Conservation (phyloP, 768 basidiomycete species). For the Suillus decipiens region DNA sequence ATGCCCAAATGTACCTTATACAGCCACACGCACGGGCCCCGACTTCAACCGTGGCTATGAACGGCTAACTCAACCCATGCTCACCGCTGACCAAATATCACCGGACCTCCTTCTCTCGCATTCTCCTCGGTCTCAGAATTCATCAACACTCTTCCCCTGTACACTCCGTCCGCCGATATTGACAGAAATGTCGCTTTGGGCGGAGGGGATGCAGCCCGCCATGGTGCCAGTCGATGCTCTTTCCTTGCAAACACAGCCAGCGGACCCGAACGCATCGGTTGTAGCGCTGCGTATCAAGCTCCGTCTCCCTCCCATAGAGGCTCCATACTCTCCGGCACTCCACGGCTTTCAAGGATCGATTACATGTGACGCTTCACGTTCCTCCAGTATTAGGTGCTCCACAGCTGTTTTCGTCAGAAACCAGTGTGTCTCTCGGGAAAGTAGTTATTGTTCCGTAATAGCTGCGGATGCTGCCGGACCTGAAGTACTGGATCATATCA, state of each 20-base stretch:
- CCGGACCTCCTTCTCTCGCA: constrained; percentile 30
- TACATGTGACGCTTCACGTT: constrained; percentile 55
- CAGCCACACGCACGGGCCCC: constrained; percentile 22
- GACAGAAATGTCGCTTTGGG: constrained; percentile 52
- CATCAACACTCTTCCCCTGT: constrained; percentile 28
- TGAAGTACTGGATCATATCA: constrained; percentile 47
- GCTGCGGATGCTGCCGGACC: constrained; percentile 49
- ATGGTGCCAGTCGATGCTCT: constrained; percentile 60
- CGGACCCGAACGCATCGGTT: constrained; percentile 38
- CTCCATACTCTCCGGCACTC: constrained; percentile 52
- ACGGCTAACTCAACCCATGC: constrained; percentile 3
- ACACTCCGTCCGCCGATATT: constrained; percentile 37
- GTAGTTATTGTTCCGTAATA: constrained; percentile 37
- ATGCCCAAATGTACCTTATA: constrained; percentile 27
- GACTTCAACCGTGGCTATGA: constrained; percentile 13
- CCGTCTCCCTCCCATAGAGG: constrained; percentile 54
- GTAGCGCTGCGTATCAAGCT: constrained; percentile 59
- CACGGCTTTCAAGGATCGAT: constrained; percentile 66
- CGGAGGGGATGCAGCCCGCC: constrained; percentile 70
- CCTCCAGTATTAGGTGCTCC: constrained; percentile 57
- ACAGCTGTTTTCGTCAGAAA: constrained; percentile 59
- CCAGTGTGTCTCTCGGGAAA: constrained; percentile 54
- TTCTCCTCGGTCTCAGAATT: constrained; percentile 30
- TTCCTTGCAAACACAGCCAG: constrained; percentile 39
- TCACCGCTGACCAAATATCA: constrained; percentile 22